Base-by-base conservation (phyloP, 768 basidiomycete genomes). In the Kwoniella pini region DNA sequence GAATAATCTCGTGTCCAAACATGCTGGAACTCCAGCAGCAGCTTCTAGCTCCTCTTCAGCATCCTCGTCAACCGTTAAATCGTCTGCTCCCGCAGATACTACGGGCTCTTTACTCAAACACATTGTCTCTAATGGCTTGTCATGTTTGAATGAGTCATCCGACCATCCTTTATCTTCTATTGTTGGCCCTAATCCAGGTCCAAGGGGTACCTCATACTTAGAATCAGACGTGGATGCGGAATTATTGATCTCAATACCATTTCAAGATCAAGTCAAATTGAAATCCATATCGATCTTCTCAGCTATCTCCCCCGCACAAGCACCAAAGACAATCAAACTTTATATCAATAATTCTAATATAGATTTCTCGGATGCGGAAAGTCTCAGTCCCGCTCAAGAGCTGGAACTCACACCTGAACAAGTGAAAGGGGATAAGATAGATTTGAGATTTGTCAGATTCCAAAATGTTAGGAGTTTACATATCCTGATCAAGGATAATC, bases 181-280 rank as follows among this genome's bases (percentile, higher is more conserved):
- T 33, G 46, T 79, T 44, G 75, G 75, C 3, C 60, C 69, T n/a
- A 60, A 60, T 21, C 58, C 66, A n/a, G 75, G 73, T 15, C 59
- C 73, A 11, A 71, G 68, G 45, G 77, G 76, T 1, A 57, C 54
- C 30, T 68, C 66, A 42, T 77, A 71, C 61, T 71, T 79, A 49
- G 79, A 79, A 48, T 77, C 75, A n/a, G 79, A 79, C 45, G 74
- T 72, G 9, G 79, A 79, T 49, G 55, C 76, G 17, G 75, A 78
- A 40, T 58, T 78, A 21, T 65, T 78, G 42, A 72, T 78, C 54
- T 60, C 64, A 13, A 73, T 78, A 48, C 73, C 77, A 4, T 78
- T 78, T 66, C 71, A 76, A 57, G 75, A 78, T 46, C 60, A 72
- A 19, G 73, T 75, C 61, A 70, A 70, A 51, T 62, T 78, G 36